These are phyloP conservation scores for Noccaea caerulescens DNA, from an alignment of 345 rosid genomes.

Conservation along the genomic window DNA sequence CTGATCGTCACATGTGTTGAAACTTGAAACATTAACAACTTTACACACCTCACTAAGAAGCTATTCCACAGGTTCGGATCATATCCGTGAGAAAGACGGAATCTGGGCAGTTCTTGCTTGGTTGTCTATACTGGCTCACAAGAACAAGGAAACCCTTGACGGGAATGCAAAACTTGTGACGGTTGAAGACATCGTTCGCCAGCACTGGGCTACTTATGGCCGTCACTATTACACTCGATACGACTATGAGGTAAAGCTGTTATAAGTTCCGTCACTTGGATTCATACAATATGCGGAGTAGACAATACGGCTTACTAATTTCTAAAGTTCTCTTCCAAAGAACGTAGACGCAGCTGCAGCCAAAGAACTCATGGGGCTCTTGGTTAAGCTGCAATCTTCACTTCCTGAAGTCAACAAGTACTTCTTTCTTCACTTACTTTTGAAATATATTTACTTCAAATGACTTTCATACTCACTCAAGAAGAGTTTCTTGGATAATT, in stretches of 20 bases:
- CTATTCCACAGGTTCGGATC: conserved; percentile 72
- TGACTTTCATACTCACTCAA: neutral
- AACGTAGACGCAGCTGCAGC: conserved; percentile 89
- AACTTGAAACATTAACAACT: neutral
- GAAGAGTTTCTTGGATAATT: conserved; percentile 11
- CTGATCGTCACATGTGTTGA: neutral
- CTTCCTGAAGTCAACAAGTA: conserved; percentile 76
- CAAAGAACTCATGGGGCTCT: conserved; percentile 75
- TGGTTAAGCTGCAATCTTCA: conserved; percentile 77
- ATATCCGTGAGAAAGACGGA: conserved; percentile 91
- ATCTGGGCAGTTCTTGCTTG: conserved; percentile 98
- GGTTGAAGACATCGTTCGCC: conserved; percentile 90
- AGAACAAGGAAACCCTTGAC: conserved; percentile 65
- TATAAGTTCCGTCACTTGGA: neutral
- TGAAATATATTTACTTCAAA: neutral
- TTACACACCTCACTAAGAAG: neutral
- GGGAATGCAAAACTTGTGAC: conserved; percentile 71
- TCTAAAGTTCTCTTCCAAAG: conserved; percentile 46
- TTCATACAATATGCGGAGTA: conserved; percentile 2
- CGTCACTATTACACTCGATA: conserved; percentile 95
- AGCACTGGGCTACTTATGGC: conserved; percentile 91
- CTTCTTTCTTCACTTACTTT: conserved; percentile 12
- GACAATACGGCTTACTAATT: conserved; percentile 24
- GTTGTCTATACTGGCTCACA: conserved; percentile 82
- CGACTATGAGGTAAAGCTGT: conserved; percentile 73